phyloP scores from a whole-genome alignment of 768 basidiomycete genomes.

The Phaeotremella skinneri region DNA sequence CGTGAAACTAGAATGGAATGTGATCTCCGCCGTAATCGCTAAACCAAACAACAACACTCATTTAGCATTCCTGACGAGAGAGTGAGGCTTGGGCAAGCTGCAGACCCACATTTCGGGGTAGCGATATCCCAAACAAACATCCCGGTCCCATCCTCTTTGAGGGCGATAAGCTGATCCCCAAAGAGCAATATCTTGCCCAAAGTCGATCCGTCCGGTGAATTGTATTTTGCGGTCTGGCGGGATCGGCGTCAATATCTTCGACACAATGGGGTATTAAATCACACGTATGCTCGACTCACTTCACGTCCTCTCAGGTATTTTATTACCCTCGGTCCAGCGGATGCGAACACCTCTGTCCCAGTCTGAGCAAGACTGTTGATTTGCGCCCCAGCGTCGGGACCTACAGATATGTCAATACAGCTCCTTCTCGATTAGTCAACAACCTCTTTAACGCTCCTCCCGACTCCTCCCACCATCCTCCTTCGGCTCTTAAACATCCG shows the following conservation, averaged over 20 bases:
- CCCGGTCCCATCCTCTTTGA: conserved; percentile 73
- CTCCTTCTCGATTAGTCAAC: not conserved
- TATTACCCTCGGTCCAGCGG: conserved; percentile 65
- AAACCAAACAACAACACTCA: conserved; percentile 10
- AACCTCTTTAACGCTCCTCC: not conserved
- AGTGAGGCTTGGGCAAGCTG: conserved; percentile 17
- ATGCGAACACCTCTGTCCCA: conserved; percentile 79
- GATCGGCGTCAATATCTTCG: not conserved
- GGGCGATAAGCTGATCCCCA: conserved; percentile 72
- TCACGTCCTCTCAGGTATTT: conserved; percentile 88
- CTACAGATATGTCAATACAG: conserved; percentile 53
- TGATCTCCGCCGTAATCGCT: conserved; percentile 66
- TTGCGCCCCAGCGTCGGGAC: conserved; percentile 71
- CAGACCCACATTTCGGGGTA: conserved; percentile 21
- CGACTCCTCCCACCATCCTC: not conserved
- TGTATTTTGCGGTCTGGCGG: conserved; percentile 15
- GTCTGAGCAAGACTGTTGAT: conserved; percentile 78
- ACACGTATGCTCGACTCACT: conserved; percentile 54
- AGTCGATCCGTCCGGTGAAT: conserved; percentile 25
- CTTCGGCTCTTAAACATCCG: too few species aligned
- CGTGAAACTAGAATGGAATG: conserved; percentile 78
- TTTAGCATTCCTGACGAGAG: not conserved
- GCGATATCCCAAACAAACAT: conserved; percentile 75
- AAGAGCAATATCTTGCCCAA: conserved; percentile 72
- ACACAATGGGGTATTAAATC: not conserved